Conservation (phyloP, 331 rosid species). For the Erythrophleum ivorense region DNA sequence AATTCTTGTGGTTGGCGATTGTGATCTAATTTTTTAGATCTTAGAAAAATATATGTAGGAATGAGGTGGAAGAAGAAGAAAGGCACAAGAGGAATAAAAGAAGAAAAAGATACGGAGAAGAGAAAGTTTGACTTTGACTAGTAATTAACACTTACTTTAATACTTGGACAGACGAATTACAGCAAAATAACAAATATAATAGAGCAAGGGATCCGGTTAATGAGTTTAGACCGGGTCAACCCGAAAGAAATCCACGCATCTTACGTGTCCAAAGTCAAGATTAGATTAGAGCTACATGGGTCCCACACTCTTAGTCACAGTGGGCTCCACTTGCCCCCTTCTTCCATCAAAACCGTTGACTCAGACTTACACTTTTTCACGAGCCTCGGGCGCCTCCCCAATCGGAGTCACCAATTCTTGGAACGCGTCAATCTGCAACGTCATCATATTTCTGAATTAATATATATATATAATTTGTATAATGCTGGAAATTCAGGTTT, state of each 20-base stretch:
- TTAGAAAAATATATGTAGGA: neutral
- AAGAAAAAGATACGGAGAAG: constrained; percentile 8
- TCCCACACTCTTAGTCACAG: neutral
- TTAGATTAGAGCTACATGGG: no score
- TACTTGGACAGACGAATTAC: constrained; percentile 17
- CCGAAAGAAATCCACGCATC: constrained; percentile 24
- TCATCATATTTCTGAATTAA: no score
- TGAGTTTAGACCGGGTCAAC: constrained; percentile 37
- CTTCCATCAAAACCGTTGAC: constrained; percentile 52
- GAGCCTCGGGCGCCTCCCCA: constrained; percentile 48
- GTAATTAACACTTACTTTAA: no score
- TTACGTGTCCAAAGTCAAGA: neutral
- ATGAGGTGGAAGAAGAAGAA: constrained; percentile 18
- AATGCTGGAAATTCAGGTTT: no score
- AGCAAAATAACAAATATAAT: neutral
- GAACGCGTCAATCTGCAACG: constrained; percentile 54
- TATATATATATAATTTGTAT: no score
- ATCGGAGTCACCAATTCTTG: constrained; percentile 40
- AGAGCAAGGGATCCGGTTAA: constrained; percentile 17
- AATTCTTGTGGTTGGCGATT: constrained; percentile 3
- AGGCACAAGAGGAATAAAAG: neutral
- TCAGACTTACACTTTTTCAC: constrained; percentile 44
- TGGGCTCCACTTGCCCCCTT: constrained; percentile 31
- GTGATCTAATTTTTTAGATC: neutral
- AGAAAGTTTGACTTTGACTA: neutral